phyloP scores from a whole-genome alignment of 2,329 filamentous ascomycete genomes.

The Colletotrichum sp. region DNA sequence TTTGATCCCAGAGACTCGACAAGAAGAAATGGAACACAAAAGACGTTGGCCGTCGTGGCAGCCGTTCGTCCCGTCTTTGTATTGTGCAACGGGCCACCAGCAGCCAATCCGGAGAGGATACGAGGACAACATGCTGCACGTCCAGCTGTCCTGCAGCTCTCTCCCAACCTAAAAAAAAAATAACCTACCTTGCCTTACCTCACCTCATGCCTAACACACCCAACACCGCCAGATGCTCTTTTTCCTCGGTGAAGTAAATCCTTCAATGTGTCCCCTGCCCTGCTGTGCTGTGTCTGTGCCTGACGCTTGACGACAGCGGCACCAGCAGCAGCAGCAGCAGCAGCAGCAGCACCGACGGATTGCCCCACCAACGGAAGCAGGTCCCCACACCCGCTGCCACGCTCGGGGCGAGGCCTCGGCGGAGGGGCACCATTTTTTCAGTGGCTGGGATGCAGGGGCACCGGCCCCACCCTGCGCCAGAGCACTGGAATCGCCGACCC shows the following conservation, averaged over 20 bases:
- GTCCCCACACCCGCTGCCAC: neutral
- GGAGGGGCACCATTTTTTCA: neutral
- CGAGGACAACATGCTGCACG: conserved; percentile 7
- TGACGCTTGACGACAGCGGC: neutral
- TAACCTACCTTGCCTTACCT: neutral
- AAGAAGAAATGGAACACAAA: neutral
- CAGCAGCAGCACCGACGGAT: neutral
- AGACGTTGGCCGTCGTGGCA: neutral
- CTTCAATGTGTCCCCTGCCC: neutral
- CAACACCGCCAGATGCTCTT: neutral
- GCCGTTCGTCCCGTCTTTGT: conserved; percentile 7
- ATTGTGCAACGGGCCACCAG: neutral
- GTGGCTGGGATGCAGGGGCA: conserved; percentile 15
- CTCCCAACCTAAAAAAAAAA: neutral
- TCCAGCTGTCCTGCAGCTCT: conserved; percentile 14
- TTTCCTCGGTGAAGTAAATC: neutral
- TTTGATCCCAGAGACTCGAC: neutral
- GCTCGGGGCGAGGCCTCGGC: neutral
- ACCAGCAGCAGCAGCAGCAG: neutral
- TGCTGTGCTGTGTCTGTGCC: neutral
- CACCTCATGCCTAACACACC: neutral
- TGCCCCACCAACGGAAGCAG: neutral
- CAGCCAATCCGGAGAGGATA: neutral
- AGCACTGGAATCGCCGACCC: neutral
- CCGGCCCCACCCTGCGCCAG: neutral